Evolutionary conservation across 257 asterid species (phyloP), one percentile per base, ranked within the genome.

Genomic region (Nicotiana paniculata): DNA sequence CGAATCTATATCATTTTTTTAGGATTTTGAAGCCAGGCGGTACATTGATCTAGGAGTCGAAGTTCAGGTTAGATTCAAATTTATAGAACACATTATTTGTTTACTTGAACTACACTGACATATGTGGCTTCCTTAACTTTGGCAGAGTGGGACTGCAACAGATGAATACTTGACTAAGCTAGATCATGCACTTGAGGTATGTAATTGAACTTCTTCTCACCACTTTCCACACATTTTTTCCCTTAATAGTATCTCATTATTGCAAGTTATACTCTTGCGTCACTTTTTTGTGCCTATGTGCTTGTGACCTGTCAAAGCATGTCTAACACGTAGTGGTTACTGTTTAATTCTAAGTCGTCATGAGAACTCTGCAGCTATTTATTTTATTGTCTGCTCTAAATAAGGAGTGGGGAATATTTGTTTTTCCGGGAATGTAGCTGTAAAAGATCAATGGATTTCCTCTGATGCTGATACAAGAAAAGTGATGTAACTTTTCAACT

Each of bases 21-120:
- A 96, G 99, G 98, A 96, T 86, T 86, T 88, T 79, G 97, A 88
- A 83, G 97, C 97, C 66, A 90, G 94, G 88, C 90, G 93, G 85
- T 86, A 81, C 84, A 93, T 96, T 87, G 88, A 86, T 84, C 99
- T 93, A 86, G 85, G 87, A 89, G 97, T 96, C 83, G 97, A 94
- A 94, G 94, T 96, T 75, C 68, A 48, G 89, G 98, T 96, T 83
- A 90, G 92, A 82, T 81, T 64, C 63, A 54, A 61, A 37, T 24
- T 68, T 62, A 46, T 51, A 13, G 26, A 43, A 81, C 30, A 74
- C 4, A 21, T 21, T 68, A 32, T 43, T 48, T 59, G 10, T 83
- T 64, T 58, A 75, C 30, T 77, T 13, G 57, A 58, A 77, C 39
- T 83, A 32, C 7, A 16, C 43, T 4, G 26, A 74, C 63, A 74